These are phyloP conservation scores for Colletotrichum destructivum DNA, from an alignment of 2,329 filamentous ascomycete genomes.

Conservation along the genomic window DNA sequence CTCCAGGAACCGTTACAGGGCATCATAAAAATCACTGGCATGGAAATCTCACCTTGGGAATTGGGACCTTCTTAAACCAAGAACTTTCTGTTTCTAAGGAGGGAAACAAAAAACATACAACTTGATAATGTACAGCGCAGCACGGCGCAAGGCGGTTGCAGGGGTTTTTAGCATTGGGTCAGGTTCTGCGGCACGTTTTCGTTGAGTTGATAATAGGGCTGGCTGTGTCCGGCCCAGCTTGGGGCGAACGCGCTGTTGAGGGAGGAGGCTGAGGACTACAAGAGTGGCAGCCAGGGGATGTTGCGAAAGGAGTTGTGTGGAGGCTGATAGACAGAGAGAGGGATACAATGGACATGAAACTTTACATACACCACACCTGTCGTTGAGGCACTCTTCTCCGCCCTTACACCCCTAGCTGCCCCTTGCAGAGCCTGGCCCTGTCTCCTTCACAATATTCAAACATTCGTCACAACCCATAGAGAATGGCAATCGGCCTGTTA, in stretches of 20 bases:
- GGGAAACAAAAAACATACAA: slow-evolving; percentile 44
- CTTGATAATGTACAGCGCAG: slow-evolving; percentile 56
- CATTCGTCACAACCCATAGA: neutral
- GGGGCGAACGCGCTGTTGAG: slow-evolving; percentile 36
- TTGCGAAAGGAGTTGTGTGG: slow-evolving; percentile 38
- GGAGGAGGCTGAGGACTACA: slow-evolving; percentile 13
- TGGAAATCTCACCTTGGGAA: slow-evolving; percentile 43
- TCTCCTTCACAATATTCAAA: neutral
- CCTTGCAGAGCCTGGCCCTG: neutral
- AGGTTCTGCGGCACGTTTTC: slow-evolving; percentile 46
- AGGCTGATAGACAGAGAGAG: slow-evolving; percentile 40
- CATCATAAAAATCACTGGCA: slow-evolving; percentile 43
- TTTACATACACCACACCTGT: slow-evolving; percentile 31
- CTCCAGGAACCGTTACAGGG: slow-evolving; percentile 31
- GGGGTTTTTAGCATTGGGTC: slow-evolving; percentile 56
- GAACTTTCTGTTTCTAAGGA: slow-evolving; percentile 35
- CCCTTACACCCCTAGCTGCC: neutral
- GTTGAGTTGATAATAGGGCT: slow-evolving; percentile 44
- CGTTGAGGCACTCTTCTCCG: neutral
- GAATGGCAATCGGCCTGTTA: neutral
- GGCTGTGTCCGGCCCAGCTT: slow-evolving; percentile 35
- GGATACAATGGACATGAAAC: slow-evolving; percentile 42
- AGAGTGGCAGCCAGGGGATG: slow-evolving; percentile 8
- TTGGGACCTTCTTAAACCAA: slow-evolving; percentile 36
- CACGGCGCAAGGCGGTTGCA: slow-evolving; percentile 56